Evolutionary conservation across 139 green algal genomes (phyloP), one percentile per base, ranked within the genome.

Genomic region (Yamagishiella unicocca): DNA sequence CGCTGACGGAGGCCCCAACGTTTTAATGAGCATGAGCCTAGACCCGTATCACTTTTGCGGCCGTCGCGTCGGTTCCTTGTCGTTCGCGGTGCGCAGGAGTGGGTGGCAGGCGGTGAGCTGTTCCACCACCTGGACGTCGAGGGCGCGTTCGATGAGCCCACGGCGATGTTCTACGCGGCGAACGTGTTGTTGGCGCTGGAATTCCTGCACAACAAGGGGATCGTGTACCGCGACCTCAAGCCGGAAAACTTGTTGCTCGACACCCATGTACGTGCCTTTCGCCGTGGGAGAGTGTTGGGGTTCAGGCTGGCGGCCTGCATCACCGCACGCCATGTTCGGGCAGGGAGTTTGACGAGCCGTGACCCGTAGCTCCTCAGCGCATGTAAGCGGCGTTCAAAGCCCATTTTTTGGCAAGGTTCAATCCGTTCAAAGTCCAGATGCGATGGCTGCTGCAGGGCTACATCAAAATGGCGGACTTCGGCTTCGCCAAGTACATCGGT

Each of bases 181-280:
- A 96, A 95, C 66, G 93, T 97, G 86, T 70, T 98, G 72, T 72
- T 96, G 27, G 93, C 93, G 31, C 84, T 97, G 43, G 92, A 96
- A 78, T 94, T 93, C 82, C 90, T 98, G 76, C 95, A 97, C 84
- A 62, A 53, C 38, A 90, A 93, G 70, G 93, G 92, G 66, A 94
- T 96, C 62, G 92, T 97, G 55, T 97, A 97, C 90, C 86, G 93
- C 8, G 95, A 97, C 88, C 89, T 97, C 9, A 96, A 98, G 91
- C 96, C 96, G 3, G 96, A 98, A 87, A 98, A 98, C 87, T 83
- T 98, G 84, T 91, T 98, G 78, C 80, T 98, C 21, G 95, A 97
- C 81, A 81, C 82, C 5, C 87, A 88, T 85, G 89, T 80, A 38
- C n/a, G n/a, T n/a, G n/a, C n/a, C n/a, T n/a, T n/a, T n/a, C n/a